Base-by-base conservation (phyloP, 23 red algal genomes). In the Cyanidioschyzon merolae region DNA sequence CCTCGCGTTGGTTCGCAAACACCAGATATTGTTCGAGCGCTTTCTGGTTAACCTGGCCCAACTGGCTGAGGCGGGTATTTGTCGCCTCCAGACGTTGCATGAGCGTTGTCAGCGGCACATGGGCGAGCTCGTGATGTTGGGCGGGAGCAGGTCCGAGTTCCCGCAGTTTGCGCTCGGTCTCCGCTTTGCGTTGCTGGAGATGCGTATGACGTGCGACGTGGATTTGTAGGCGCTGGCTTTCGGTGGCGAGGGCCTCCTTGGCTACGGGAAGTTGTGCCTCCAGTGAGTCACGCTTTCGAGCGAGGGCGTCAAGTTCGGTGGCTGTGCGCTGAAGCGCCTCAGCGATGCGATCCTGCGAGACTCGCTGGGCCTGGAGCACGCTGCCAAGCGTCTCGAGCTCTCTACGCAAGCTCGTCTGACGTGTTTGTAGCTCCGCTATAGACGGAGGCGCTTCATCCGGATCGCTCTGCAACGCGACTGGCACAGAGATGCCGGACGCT, bases 11-110 rank as follows among this genome's bases (percentile, higher is more conserved):
- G 40, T 98, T 88, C 1, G 88, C 74, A 76, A 98, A 98, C 38
- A 40, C 89, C 71, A 88, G 18, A 63, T 86, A 98, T 68, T 98
- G 94, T 68, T 98, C 94, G 25, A 98, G 76, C 1, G 94, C 94
- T 74, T 98, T 98, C 38, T 92, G 88, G 77, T 98, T 98, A n/a
- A 98, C 94, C 67, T 91, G 88, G 30, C 80, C 82, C 76, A 82
- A 91, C 75, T 76, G 80, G 32, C 79, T 76, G 32, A 98, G 81
- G 18, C 76, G 68, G 39, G 82, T 77, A 77, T 98, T 88, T 32
- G 79, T 59, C 15, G 77, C 83, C 39, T 77, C 59, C 0, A 98
- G 76, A 37, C 82, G 74, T 21, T 76, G 83, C 79, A 84, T 75
- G 80, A 98, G 85, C 34, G 34, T 21, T 0, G 74, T 68, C 15